Evolutionary conservation across 1,284 basidiomycete species (phyloP).

Genomic region (Puccinia coronata): DNA sequence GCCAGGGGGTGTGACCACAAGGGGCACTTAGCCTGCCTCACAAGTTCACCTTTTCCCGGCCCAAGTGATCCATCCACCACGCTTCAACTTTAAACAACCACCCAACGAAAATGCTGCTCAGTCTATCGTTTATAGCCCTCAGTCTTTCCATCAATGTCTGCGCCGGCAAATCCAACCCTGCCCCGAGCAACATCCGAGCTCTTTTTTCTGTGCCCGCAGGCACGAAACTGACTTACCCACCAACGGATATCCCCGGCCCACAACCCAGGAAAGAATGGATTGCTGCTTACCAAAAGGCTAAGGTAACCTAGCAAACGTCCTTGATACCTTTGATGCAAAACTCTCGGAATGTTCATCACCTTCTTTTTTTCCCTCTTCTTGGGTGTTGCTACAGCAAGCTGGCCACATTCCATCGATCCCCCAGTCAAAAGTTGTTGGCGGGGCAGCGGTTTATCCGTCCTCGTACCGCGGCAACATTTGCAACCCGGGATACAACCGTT

Average conservation of each 20-base stretch:
- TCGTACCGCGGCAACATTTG: background rate
- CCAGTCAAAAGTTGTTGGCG: background rate
- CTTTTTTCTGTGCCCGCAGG: background rate
- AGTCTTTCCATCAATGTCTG: background rate
- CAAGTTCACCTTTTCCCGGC: too few species aligned
- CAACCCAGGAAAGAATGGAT: conserved; percentile 12
- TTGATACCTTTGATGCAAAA: background rate
- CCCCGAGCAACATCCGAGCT: background rate
- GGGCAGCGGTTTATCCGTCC: background rate
- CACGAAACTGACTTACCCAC: conserved; percentile 10
- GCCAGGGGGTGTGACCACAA: too few species aligned
- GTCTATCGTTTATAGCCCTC: background rate
- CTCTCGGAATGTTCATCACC: background rate
- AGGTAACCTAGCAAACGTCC: conserved; percentile 8
- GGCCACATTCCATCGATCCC: conserved; percentile 2
- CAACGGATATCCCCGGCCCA: background rate
- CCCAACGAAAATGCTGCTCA: background rate
- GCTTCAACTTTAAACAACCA: too few species aligned
- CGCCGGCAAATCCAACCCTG: background rate
- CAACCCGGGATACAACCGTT: background rate
- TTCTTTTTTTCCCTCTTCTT: background rate
- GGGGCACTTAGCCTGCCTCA: too few species aligned
- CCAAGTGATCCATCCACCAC: too few species aligned
- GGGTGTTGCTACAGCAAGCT: too few species aligned
- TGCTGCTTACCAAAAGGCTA: conserved; percentile 4